Evolutionary conservation across 2,329 filamentous ascomycete genomes (phyloP), one percentile per base, ranked within the genome.

Genomic region (Trichoderma koningii): DNA sequence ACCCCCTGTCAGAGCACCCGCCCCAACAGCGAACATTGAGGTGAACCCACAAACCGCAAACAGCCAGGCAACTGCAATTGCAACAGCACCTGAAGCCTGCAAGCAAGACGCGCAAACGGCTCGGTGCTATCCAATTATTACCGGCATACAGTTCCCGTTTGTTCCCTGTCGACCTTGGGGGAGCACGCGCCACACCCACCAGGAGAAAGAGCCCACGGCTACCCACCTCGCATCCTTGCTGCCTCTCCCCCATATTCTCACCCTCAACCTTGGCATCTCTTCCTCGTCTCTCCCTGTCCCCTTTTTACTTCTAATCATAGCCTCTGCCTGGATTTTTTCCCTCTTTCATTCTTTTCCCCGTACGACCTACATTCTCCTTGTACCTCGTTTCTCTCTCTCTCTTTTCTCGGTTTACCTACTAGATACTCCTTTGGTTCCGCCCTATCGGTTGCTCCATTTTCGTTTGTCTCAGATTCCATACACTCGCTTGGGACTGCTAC

Each of bases 141-240:
- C 7, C 34, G 34, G 34, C 34, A 38, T 38, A 14, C 34, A 38
- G 5, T 38, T 14, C 34, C 34, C 21, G 21, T 23, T 23, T 23
- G 34, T 38, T 38, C 34, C 34, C 12, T 38, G 34, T 38, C 34
- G 34, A 38, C 34, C 34, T 38, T 10, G 34, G 30, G 7, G 30
- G 30, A 9, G 7, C 6, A 38, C 34, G 26, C 50, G 19, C 57
- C 52, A 34, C 23, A 38, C 19, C 34, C 30, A 26, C 47, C 45
- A 26, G 23, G 28, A 51, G 19, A 19, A 50, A 41, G 51, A 55
- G 34, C 42, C 6, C 47, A 21, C 34, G 28, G 30, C 41, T 47
- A 38, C 30, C 56, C 52, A 30, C 34, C 55, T 34, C 48, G 21
- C 19, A 52, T 61, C 57, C 57, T 61, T 61, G 57, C 45, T 23